A percentile compares a stretch with the other conserved stretches of the same genome.
These are phyloP conservation scores for Themeda triandra DNA, from an alignment of 176 grass and related monocot species.

Conservation along the genomic window DNA sequence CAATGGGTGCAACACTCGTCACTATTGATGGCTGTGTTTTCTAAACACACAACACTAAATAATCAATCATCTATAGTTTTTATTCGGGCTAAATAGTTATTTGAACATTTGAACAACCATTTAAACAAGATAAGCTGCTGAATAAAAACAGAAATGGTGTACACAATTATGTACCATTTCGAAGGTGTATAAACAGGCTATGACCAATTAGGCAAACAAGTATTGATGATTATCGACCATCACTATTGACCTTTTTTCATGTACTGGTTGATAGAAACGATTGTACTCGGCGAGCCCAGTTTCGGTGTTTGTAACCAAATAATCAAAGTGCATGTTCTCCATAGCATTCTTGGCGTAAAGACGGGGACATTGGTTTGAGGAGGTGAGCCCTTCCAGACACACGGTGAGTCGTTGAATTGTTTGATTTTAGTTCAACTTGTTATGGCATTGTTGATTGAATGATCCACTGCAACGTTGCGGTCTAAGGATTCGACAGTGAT, in stretches of 20 bases:
- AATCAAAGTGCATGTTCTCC: background rate
- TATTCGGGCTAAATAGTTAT: too few species aligned
- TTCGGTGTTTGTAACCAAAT: background rate
- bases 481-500: slow-evolving; percentile 3
- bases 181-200: too few species aligned
- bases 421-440: background rate
- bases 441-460: background rate
- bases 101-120: too few species aligned
- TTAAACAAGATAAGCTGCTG: too few species aligned
- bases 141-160: too few species aligned
- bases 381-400: background rate
- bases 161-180: background rate
- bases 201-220: background rate
- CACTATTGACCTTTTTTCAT: background rate
- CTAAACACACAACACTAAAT: too few species aligned
- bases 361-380: background rate
- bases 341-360: background rate
- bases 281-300: background rate
- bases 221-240: background rate
- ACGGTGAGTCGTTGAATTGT: slow-evolving; percentile 24
- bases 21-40: too few species aligned
- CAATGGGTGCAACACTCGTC: too few species aligned
- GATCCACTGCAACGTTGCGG: background rate
- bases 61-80: too few species aligned
- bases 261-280: background rate